Percentiles rank a stretch among this genome's conserved stretches.
These are phyloP conservation scores for Lycium barbarum DNA, from an alignment of 257 asterid genomes.

Conservation along the genomic window DNA sequence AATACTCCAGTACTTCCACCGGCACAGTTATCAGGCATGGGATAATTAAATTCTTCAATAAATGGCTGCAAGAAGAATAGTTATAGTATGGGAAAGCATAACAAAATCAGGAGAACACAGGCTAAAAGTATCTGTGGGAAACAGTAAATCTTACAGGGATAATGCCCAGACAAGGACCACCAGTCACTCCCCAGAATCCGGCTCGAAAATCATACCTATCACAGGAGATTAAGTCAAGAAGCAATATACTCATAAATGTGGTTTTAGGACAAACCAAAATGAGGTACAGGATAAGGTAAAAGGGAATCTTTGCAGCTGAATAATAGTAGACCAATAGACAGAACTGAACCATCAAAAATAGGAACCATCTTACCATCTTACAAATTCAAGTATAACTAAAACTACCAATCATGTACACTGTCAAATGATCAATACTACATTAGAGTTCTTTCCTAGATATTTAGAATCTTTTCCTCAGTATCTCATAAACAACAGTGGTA, in stretches of 20 bases:
- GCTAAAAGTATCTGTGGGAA: not conserved
- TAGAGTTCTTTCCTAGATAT: not conserved
- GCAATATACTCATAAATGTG: slow-evolving; percentile 4
- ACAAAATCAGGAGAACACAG: not conserved
- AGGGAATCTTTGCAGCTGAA: not conserved
- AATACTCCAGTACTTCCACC: slow-evolving; percentile 76
- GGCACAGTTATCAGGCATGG: slow-evolving; percentile 73
- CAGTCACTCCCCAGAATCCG: slow-evolving; percentile 96
- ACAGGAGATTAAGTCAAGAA: slow-evolving; percentile 24
- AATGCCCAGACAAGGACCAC: slow-evolving; percentile 94
- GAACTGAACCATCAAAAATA: not conserved
- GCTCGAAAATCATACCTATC: slow-evolving; percentile 92
- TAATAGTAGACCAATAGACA: not conserved
- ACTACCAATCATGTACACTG: not conserved
- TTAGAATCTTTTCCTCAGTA: not conserved
- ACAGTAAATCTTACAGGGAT: slow-evolving; percentile 69
- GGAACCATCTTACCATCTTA: not conserved
- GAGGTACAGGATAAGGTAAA: not conserved
- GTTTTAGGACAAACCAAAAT: not conserved
- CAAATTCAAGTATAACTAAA: not conserved
- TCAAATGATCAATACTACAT: not conserved
- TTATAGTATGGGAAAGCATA: slow-evolving; percentile 17
- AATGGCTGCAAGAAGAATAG: slow-evolving; percentile 68
- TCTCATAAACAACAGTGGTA: not conserved
- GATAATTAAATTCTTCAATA: slow-evolving; percentile 81